Evolutionary conservation across 345 rosid genomes (phyloP).

Genomic region (Eucalyptus sp.): DNA sequence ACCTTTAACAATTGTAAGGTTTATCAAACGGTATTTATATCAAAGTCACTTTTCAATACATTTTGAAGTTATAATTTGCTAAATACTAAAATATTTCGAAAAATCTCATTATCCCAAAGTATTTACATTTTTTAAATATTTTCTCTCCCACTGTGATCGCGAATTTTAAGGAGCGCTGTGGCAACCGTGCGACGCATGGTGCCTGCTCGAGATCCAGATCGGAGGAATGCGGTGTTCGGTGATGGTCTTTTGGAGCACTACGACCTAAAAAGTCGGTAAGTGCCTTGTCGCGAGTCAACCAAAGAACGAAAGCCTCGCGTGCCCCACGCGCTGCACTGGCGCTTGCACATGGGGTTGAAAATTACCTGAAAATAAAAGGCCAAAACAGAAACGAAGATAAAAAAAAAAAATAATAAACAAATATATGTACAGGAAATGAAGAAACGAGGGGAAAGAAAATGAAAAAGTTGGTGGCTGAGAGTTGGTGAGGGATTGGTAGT

Average conservation of each 20-base stretch:
- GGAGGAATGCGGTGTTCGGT: not conserved
- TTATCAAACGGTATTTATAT: accelerated
- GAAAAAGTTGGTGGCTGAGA: not conserved
- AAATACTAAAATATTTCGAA: too few relatives aligned
- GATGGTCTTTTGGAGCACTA: not conserved
- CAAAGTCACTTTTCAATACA: too few relatives aligned
- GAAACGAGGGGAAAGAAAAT: not conserved
- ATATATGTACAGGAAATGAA: not conserved
- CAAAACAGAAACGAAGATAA: not conserved
- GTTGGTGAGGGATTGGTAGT: not conserved
- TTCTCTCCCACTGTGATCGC: too few relatives aligned
- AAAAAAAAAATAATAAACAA: not conserved
- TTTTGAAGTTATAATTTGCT: too few relatives aligned
- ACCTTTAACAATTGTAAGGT: accelerated
- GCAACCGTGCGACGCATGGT: not conserved
- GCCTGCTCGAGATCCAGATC: not conserved
- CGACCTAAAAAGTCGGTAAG: not conserved
- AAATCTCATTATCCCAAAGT: too few relatives aligned
- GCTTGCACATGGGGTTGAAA: not conserved
- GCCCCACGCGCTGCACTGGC: not conserved
- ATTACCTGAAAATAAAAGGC: not conserved
- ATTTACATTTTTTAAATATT: too few relatives aligned
- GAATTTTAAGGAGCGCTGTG: too few relatives aligned
- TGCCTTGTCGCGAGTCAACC: not conserved
- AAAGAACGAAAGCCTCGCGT: not conserved